Conservation (phyloP, 176 grass and related monocot species). For the maize (Zea mays) region DNA sequence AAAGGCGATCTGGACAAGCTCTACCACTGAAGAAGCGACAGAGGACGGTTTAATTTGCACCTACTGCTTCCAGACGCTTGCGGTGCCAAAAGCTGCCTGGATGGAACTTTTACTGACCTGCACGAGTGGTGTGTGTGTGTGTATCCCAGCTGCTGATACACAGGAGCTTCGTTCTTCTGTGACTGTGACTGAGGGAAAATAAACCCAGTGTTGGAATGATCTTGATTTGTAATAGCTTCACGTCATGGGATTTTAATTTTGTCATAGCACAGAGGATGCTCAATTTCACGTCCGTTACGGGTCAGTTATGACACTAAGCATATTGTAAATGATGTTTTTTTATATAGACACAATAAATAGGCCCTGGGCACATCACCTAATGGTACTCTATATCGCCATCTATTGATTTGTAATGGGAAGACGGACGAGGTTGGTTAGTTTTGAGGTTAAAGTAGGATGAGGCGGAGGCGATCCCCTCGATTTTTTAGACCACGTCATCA, state of each 20-base stretch:
- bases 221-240: background rate
- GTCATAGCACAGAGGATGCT: background rate
- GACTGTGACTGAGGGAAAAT: background rate
- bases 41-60: background rate
- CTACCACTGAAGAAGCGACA: conserved; percentile 38
- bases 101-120: background rate
- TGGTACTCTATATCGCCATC: no score
- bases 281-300: background rate
- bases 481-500: no score
- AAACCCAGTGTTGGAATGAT: background rate
- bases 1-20: conserved; percentile 56
- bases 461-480: no score
- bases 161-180: background rate
- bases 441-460: no score
- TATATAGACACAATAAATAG: no score
- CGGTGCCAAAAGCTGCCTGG: background rate
- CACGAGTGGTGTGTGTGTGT: background rate
- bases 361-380: no score
- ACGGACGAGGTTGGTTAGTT: no score
- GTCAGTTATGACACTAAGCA: background rate
- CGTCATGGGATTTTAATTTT: background rate
- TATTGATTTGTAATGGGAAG: no score
- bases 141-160: background rate
- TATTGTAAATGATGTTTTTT: no score
- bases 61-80: background rate